These are phyloP conservation scores for Beauveria sp. DNA, from an alignment of 2,329 filamentous ascomycete species.

Conservation along the genomic window DNA sequence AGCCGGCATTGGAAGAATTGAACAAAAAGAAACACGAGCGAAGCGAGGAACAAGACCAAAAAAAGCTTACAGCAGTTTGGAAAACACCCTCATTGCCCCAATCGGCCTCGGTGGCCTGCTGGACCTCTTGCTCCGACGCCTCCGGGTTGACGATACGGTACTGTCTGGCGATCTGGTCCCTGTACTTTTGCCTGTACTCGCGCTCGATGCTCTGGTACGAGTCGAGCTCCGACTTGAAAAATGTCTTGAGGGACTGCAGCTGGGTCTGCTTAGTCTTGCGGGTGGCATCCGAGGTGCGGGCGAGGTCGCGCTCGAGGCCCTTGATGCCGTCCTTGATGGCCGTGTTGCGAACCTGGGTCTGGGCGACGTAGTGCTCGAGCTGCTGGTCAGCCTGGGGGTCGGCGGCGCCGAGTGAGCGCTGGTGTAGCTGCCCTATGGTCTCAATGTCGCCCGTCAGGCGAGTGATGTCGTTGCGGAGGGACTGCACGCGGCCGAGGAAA, in stretches of 20 bases:
- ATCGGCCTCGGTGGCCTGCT: conserved; percentile 59
- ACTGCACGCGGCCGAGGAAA: conserved; percentile 60
- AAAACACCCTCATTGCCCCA: conserved; percentile 77
- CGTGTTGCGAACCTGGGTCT: conserved; percentile 67
- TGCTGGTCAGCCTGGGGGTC: conserved; percentile 48
- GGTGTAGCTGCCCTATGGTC: conserved; percentile 61
- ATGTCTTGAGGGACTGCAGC: conserved; percentile 59
- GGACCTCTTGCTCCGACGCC: conserved; percentile 65
- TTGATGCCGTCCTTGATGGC: conserved; percentile 74
- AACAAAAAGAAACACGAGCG: background rate
- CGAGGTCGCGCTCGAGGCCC: conserved; percentile 62
- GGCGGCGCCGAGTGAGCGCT: conserved; percentile 60
- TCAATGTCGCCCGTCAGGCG: conserved; percentile 59
- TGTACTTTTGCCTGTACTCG: conserved; percentile 62
- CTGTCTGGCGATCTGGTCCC: conserved; percentile 72
- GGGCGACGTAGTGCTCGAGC: conserved; percentile 59
- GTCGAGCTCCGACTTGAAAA: conserved; percentile 64
- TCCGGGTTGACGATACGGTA: conserved; percentile 77
- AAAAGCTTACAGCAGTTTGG: conserved; percentile 61
- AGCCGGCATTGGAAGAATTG: background rate
- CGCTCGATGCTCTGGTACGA: conserved; percentile 65
- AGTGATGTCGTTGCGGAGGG: conserved; percentile 60
- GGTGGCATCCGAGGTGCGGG: conserved; percentile 51
- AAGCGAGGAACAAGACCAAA: background rate
- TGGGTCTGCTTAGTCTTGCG: conserved; percentile 64